Base-by-base conservation (phyloP, 2,329 filamentous ascomycete genomes). In the Aspergillus persii region DNA sequence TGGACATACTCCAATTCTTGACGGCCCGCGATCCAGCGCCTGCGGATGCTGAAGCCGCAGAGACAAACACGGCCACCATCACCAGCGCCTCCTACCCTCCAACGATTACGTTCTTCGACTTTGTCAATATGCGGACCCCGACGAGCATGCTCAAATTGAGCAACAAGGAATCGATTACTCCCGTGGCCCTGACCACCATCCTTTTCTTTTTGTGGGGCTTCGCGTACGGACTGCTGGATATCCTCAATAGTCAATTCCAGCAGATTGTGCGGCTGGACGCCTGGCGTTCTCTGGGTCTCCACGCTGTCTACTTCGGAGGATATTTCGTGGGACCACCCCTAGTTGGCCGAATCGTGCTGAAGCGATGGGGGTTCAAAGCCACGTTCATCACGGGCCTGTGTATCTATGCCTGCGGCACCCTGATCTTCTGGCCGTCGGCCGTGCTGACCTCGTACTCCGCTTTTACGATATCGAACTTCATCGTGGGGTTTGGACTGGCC, bases 181-280 rank as follows among this genome's bases (percentile, higher is more conserved):
- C 85, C 0, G 79, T 85, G 26, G 76, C 81, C 2, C 64, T 91
- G 63, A 91, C 96, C 26, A 91, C 90, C 1, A 83, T 93, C 6
- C 79, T 96, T 0, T 96, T 96, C 76, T 87, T 96, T 63, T 79
- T 96, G 2, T 96, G 92, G 92, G 93, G 93, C 0, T 89, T 96
- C 59, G 92, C 92, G 0, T 96, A 96, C 67, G 93, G 93, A 0
- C 82, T 96, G 2, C 80, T 96, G 5, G 92, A 95, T 68, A 89
- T 88, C 0, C 83, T 97, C 30, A 96, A 96, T 71, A 68, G 72
- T 0, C 83, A 84, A 56, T 87, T 88, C 64, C 82, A 86, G 66
- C 64, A 69, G 11, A 80, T 86, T 11, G 81, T 82, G 11, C 59
- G 68, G 1, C 46, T 76, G 5, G 68, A 71, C 31, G 41, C 66